Conservation (phyloP, 2,329 filamentous ascomycete species). For the Gnomoniopsis sp. region DNA sequence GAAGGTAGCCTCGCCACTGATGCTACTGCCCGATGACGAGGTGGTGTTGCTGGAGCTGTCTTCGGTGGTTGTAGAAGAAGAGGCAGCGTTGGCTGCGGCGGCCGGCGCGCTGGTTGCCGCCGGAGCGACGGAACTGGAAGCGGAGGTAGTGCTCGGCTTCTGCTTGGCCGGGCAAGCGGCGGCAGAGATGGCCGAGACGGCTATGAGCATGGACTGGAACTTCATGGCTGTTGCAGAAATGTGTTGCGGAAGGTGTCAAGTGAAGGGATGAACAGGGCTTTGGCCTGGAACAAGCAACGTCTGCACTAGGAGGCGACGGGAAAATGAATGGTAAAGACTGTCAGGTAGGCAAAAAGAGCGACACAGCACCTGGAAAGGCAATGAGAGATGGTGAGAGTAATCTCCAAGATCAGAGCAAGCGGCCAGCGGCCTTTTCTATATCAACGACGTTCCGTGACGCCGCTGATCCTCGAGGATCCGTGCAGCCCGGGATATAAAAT, state of each 20-base stretch:
- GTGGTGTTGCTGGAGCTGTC: background rate
- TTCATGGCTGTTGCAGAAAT: conserved; percentile 10
- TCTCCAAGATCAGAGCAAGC: background rate
- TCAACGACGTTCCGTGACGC: background rate
- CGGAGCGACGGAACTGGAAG: background rate
- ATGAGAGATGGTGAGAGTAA: background rate
- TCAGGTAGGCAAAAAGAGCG: background rate
- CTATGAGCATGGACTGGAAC: conserved; percentile 11
- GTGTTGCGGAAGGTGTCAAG: background rate
- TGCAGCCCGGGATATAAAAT: no score
- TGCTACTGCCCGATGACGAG: background rate
- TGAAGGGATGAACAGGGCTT: background rate
- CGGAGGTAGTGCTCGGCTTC: background rate
- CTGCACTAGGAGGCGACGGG: conserved; percentile 6
- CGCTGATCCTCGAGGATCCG: background rate
- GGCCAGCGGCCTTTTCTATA: background rate
- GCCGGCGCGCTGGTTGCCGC: background rate
- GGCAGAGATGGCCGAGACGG: conserved; percentile 6
- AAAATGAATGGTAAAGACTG: background rate
- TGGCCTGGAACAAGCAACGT: background rate
- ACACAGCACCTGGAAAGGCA: background rate
- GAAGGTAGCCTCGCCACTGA: conserved; percentile 43
- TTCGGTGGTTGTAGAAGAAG: conserved; percentile 1
- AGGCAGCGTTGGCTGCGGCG: background rate
- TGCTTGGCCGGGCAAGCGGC: conserved; percentile 5